Evolutionary conservation across 192 early-diverging fungal genomes (phyloP), one percentile per base, ranked within the genome.

Genomic region (Phycomyces nitens): DNA sequence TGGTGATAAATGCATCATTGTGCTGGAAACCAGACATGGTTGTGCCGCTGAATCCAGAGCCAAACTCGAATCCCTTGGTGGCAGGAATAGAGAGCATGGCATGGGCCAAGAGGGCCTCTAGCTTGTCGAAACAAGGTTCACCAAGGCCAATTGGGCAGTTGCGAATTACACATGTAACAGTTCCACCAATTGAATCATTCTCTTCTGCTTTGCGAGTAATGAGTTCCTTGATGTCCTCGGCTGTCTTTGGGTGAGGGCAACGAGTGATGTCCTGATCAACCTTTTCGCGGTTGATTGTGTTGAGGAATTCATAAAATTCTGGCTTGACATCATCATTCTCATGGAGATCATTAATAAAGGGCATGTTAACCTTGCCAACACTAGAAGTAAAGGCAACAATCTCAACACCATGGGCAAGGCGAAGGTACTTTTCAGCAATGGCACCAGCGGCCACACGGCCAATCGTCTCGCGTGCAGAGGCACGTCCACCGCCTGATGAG

Each of bases 61-160:
- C 97, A 54, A 98, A 89, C 74, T 99, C 97, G 72, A 99, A 99
- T 18, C 92, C 92, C 74, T 99, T 99, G 20, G 97, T 99, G 4
- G 97, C 95, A 7, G 97, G 97, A 60, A 99, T 96, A 21, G 94
- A 96, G 60, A 99, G 76, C 97, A 99, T 99, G 8, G 95, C 97
- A 68, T 99, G 96, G 7, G 97, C 97, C 56, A 99, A 77, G 63
- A 87, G 76, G 14, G 97, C 96, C 77, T 99, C 96, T 27, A 98
- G 80, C 73, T 99, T 99, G 73, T 99, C 97, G 68, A 99, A 99
- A 76, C 92, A 93, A 15, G 97, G 97, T 75, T 99, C 97, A 56
- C 97, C 97, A 40, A 99, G 81, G 3, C 97, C 97, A 18, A 80
- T 72, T 5, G 97, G 97, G 23, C 87, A 83, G 58, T 95, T 93